A percentile compares a stretch with the other conserved stretches of the same genome.
phyloP scores from a whole-genome alignment of 2,329 filamentous ascomycete genomes.

The Beauveria varroae region DNA sequence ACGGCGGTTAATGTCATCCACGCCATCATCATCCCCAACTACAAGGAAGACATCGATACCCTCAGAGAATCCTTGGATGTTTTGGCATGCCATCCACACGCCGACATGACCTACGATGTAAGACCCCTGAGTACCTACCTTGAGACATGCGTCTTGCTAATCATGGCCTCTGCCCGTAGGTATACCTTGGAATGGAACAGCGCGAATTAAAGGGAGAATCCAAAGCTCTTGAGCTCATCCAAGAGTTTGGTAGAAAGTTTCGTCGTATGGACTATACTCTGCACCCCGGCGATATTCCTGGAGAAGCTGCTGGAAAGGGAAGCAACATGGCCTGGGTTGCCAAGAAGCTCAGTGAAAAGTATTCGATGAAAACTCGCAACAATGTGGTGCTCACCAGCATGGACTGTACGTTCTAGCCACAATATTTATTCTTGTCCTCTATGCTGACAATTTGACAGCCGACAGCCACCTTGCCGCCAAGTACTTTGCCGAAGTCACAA shows the following conservation, averaged over 20 bases:
- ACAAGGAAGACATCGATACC: conserved; percentile 64
- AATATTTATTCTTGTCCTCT: not conserved
- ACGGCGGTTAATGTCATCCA: conserved; percentile 46
- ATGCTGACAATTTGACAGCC: conserved; percentile 34
- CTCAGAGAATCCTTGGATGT: conserved; percentile 62
- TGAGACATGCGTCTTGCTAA: not conserved
- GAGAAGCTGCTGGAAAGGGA: conserved; percentile 65
- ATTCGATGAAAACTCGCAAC: conserved; percentile 43
- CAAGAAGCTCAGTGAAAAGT: conserved; percentile 55
- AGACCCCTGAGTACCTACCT: conserved; percentile 26
- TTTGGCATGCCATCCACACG: conserved; percentile 58
- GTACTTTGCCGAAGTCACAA: conserved; percentile 59
- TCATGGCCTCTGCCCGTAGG: conserved; percentile 31
- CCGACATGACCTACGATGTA: conserved; percentile 60
- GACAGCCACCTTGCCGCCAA: conserved; percentile 63
- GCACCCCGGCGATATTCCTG: conserved; percentile 57
- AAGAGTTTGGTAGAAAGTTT: conserved; percentile 57
- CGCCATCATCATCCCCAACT: conserved; percentile 64
- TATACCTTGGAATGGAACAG: conserved; percentile 67
- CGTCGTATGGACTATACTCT: conserved; percentile 59
- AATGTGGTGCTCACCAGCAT: conserved; percentile 65
- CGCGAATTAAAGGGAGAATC: conserved; percentile 53
- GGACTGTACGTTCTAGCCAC: conserved; percentile 49
- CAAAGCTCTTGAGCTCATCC: conserved; percentile 56
- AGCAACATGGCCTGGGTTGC: conserved; percentile 69